phyloP scores from a whole-genome alignment of 129 eudicot genomes.

The Flaveria bidentis region DNA sequence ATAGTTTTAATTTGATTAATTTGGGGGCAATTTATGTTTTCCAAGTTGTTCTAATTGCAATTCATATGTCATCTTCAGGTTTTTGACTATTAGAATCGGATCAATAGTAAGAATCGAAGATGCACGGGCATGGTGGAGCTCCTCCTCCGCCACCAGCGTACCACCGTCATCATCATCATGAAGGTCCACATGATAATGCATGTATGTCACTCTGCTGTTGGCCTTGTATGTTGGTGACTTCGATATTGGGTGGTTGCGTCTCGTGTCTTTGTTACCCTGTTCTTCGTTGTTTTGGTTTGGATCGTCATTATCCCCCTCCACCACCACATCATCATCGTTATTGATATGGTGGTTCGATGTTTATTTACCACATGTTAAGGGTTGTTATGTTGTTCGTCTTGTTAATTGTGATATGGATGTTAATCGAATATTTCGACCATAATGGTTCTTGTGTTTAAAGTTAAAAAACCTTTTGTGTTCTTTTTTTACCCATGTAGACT shows the following conservation, averaged over 20 bases:
- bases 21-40: too few species aligned
- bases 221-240: constrained; percentile 51
- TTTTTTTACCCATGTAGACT: too few species aligned
- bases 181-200: constrained; percentile 29
- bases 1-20: too few species aligned
- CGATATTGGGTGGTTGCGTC: constrained; percentile 49
- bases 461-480: too few species aligned
- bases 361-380: background rate
- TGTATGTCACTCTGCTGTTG: constrained; percentile 51
- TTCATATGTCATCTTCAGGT: background rate
- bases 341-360: background rate
- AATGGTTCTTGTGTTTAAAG: background rate
- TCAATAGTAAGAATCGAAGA: background rate
- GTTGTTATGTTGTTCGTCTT: background rate
- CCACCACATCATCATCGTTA: constrained; percentile 32
- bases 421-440: background rate
- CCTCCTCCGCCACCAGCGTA: constrained; percentile 25
- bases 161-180: constrained; percentile 17
- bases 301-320: constrained; percentile 26
- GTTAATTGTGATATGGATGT: background rate
- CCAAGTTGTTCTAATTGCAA: too few species aligned
- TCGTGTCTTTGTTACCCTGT: constrained; percentile 63
- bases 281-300: constrained; percentile 59
- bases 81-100: background rate
- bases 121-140: constrained; percentile 30